Percentiles rank a stretch among this genome's conserved stretches.
Evolutionary conservation across 2,329 filamentous ascomycete species (phyloP).

Genomic region (Diaporthe aspalathi): DNA sequence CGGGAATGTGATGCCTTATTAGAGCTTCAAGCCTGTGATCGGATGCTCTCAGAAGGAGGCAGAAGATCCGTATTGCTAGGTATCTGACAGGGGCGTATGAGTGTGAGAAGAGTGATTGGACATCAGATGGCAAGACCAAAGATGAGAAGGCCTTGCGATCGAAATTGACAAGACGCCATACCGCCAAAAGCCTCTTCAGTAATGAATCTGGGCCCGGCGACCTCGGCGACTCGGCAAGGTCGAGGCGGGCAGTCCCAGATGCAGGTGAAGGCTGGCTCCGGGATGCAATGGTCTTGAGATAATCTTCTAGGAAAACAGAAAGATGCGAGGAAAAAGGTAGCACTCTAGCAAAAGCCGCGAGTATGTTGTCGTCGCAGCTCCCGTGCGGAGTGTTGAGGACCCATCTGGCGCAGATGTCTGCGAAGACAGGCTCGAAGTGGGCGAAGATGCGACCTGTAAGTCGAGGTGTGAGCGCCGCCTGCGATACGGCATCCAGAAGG

Average conservation of each 20-base stretch:
- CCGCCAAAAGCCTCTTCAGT: constrained; percentile 67
- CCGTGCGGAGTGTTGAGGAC: constrained; percentile 59
- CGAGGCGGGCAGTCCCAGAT: constrained; percentile 10
- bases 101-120: constrained; percentile 77
- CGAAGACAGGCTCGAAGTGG: constrained; percentile 79
- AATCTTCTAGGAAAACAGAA: constrained; percentile 73
- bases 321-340: constrained; percentile 86
- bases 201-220: constrained; percentile 42
- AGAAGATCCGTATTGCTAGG: constrained; percentile 84
- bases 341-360: constrained; percentile 82
- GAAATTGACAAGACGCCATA: constrained; percentile 84
- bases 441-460: constrained; percentile 80
- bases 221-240: constrained; percentile 25
- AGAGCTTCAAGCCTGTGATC: constrained; percentile 82
- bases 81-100: constrained; percentile 74
- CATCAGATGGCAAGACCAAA: constrained; percentile 72
- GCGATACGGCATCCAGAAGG: constrained; percentile 78
- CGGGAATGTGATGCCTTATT: constrained; percentile 72
- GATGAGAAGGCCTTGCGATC: constrained; percentile 75
- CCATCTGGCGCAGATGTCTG: constrained; percentile 88
- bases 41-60: constrained; percentile 80
- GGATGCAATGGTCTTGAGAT: constrained; percentile 45
- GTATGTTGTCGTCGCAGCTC: constrained; percentile 56
- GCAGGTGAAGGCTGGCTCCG: constrained; percentile 3
- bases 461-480: constrained; percentile 74